Percentiles rank a stretch among this genome's conserved stretches.
These are phyloP conservation scores for Solanum chmielewskii DNA, from an alignment of 257 asterid genomes.

Conservation along the genomic window DNA sequence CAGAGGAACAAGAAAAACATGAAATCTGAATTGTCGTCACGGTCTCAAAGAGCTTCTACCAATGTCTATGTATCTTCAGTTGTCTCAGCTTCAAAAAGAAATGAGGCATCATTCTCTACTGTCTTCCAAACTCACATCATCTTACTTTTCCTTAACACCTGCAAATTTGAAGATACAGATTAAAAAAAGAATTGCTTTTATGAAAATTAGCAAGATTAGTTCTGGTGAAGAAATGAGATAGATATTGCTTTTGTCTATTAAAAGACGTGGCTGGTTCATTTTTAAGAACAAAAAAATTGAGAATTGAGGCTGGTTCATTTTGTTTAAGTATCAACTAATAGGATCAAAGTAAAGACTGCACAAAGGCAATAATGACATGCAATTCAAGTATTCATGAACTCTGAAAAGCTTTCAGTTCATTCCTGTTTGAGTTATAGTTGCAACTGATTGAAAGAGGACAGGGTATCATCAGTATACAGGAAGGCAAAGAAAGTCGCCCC, in stretches of 20 bases:
- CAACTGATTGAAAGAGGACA: neutral
- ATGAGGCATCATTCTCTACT: neutral
- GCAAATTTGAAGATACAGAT: neutral
- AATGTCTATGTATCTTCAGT: neutral
- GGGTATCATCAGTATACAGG: neutral
- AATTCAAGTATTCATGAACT: neutral
- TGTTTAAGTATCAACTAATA: neutral
- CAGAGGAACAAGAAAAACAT: neutral
- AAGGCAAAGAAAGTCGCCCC: neutral
- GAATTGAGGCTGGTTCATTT: neutral
- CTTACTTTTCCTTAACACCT: neutral
- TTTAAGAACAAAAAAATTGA: neutral
- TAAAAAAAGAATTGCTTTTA: neutral
- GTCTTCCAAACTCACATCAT: neutral
- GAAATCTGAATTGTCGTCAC: neutral
- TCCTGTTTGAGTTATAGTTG: neutral
- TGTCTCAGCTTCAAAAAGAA: neutral
- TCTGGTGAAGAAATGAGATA: neutral
- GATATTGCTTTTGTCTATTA: neutral
- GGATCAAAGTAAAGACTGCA: neutral
- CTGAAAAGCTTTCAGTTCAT: neutral
- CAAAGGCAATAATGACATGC: neutral
- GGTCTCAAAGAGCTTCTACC: neutral
- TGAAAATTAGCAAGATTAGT: neutral
- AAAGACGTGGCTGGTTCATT: neutral